phyloP scores from a whole-genome alignment of 345 rosid species.

The Eucalyptus decipiens region DNA sequence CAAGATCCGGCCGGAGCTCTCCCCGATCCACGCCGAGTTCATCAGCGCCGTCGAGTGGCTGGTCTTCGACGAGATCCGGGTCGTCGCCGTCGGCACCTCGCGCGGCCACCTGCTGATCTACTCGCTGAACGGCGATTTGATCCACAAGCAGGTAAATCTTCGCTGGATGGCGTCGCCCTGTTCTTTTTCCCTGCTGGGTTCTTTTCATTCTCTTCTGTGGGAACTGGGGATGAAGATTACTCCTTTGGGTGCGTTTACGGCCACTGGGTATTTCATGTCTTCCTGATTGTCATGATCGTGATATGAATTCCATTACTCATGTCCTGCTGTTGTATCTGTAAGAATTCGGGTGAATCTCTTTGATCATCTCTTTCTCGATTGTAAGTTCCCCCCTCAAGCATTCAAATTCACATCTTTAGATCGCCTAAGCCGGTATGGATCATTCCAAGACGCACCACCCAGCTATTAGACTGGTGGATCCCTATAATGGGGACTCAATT shows the following conservation, averaged over 20 bases:
- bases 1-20: slow-evolving; percentile 84
- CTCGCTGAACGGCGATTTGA: slow-evolving; percentile 54
- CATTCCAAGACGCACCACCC: neutral
- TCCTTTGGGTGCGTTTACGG: neutral
- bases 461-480: neutral
- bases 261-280: neutral
- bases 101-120: slow-evolving; percentile 65
- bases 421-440: neutral
- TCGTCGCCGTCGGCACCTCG: slow-evolving; percentile 70
- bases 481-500: neutral
- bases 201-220: neutral
- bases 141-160: slow-evolving; percentile 61
- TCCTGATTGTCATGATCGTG: neutral
- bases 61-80: slow-evolving; percentile 63
- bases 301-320: neutral
- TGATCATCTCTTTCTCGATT: neutral
- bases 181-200: neutral
- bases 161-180: neutral
- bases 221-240: neutral
- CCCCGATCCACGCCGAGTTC: slow-evolving; percentile 67
- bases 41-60: slow-evolving; percentile 80
- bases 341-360: neutral
- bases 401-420: neutral
- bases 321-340: neutral
- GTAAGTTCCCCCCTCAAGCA: neutral